phyloP scores from a whole-genome alignment of 192 early-diverging fungal species.

The Coemansia sp. region DNA sequence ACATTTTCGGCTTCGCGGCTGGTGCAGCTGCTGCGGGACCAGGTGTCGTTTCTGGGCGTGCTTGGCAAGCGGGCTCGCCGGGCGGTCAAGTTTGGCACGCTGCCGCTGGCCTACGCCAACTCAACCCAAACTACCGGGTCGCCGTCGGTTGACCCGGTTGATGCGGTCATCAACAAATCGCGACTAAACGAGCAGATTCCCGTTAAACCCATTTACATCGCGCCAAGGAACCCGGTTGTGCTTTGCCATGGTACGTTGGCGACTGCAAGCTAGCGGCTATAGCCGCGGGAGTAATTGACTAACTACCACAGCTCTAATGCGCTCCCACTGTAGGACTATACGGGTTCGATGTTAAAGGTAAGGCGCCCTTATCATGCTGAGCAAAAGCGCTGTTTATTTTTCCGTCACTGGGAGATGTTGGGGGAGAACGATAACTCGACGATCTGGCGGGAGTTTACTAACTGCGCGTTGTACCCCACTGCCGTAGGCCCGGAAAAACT shows the following conservation, averaged over 20 bases:
- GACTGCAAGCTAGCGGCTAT: neutral
- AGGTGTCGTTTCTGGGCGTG: slow-evolving; percentile 10
- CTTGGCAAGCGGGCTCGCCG: slow-evolving; percentile 14
- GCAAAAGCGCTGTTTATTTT: neutral
- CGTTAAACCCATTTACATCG: slow-evolving; percentile 62
- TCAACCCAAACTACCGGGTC: neutral
- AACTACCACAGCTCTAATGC: neutral
- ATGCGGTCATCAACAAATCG: slow-evolving; percentile 15
- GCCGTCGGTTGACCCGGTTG: neutral
- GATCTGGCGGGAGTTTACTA: neutral
- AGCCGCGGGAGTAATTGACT: neutral
- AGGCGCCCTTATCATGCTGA: neutral
- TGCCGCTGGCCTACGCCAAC: slow-evolving; percentile 37
- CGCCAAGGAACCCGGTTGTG: slow-evolving; percentile 74
- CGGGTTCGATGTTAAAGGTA: slow-evolving; percentile 75
- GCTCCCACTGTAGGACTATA: slow-evolving; percentile 55
- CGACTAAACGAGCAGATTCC: slow-evolving; percentile 47
- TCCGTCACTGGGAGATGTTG: neutral
- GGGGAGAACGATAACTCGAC: neutral
- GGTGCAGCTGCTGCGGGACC: slow-evolving; percentile 29
- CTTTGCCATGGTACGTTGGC: slow-evolving; percentile 72
- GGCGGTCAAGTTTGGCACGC: slow-evolving; percentile 22
- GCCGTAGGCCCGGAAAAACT: slow-evolving; percentile 62
- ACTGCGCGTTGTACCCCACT: neutral
- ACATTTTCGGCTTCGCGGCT: slow-evolving; percentile 30